Evolutionary conservation across 495 filamentous ascomycete species (phyloP), one percentile per base, ranked within the genome.

Genomic region (Glarea lozoyensis): DNA sequence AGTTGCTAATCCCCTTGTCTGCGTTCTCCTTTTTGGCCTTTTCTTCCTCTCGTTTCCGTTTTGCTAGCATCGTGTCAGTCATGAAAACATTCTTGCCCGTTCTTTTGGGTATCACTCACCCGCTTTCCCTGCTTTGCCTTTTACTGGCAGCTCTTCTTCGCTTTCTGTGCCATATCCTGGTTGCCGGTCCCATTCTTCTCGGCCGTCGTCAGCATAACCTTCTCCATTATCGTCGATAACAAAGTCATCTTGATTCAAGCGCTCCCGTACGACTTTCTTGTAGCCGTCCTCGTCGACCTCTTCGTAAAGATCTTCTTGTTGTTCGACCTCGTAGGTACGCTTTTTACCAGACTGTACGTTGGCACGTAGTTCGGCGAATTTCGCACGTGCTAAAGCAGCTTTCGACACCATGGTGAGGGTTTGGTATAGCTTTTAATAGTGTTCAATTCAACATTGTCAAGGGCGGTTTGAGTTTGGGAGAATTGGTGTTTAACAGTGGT

Each of bases 221-320:
- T 85, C 85, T 39, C 88, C 89, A 64, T 93, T 88, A 63, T 92
- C 85, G 62, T 93, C 86, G 40, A 98, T 86, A 42, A 98, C 90
- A 46, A 98, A 98, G 65, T 98, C 92, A 59, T 98, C 92, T 57
- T 89, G 74, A 58, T 94, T 86, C 33, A 98, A 70, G 16, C 93
- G 83, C 33, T 82, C 78, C 27, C 90, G 76, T 30, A 98, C 88
- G 42, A 96, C 78, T 58, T 94, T 92, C 63, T 94, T 95, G 71
- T 98, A 98, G 37, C 84, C 83, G 55, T 94, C 89, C 52, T 98
- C 92, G 58, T 97, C 89, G 37, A 97, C 88, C 60, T 94, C 90
- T 43, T 96, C 90, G 65, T 95, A 98, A 30, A 98, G 68, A 39
- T 84, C 77, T 42, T 81, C 81, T 53, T 83, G 84, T 41, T 96